phyloP scores from a whole-genome alignment of 2,329 filamentous ascomycete genomes.

The Rutstroemia sp. region DNA sequence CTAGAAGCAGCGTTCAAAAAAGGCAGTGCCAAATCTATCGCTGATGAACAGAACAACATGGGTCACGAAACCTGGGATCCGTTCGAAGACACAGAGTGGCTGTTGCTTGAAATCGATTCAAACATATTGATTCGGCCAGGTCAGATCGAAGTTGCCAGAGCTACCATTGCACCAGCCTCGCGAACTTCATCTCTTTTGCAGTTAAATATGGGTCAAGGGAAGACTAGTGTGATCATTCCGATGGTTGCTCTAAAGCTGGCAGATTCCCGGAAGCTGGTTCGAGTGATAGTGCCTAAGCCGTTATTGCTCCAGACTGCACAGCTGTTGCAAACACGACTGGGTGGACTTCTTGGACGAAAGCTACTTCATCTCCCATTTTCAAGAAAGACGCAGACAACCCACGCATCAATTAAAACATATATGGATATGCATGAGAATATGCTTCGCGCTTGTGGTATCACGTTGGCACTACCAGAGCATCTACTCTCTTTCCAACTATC shows the following conservation, averaged over 20 bases:
- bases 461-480: slow-evolving; percentile 46
- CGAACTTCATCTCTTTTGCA: slow-evolving; percentile 55
- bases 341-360: slow-evolving; percentile 35
- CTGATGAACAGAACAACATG: slow-evolving; percentile 32
- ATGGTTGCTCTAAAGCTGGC: slow-evolving; percentile 42
- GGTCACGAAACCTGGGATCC: slow-evolving; percentile 33
- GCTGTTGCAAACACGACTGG: slow-evolving; percentile 37
- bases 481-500: slow-evolving; percentile 46
- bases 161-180: slow-evolving; percentile 50
- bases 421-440: slow-evolving; percentile 33
- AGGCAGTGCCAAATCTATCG: slow-evolving; percentile 26
- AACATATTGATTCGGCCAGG: slow-evolving; percentile 53
- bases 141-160: slow-evolving; percentile 54
- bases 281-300: slow-evolving; percentile 39
- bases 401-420: slow-evolving; percentile 29
- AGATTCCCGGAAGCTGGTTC: slow-evolving; percentile 33
- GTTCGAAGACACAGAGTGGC: slow-evolving; percentile 48
- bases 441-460: slow-evolving; percentile 33
- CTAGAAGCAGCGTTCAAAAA: slow-evolving; percentile 33
- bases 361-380: slow-evolving; percentile 41
- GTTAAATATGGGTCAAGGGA: slow-evolving; percentile 61
- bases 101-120: slow-evolving; percentile 59
- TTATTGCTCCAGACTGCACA: slow-evolving; percentile 40
- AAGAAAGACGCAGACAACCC: slow-evolving; percentile 32
- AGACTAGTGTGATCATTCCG: slow-evolving; percentile 50